Percentiles rank a stretch among this genome's conserved stretches.
Conservation (phyloP, 2,329 filamentous ascomycete species). For the Colletotrichum scovillei region DNA sequence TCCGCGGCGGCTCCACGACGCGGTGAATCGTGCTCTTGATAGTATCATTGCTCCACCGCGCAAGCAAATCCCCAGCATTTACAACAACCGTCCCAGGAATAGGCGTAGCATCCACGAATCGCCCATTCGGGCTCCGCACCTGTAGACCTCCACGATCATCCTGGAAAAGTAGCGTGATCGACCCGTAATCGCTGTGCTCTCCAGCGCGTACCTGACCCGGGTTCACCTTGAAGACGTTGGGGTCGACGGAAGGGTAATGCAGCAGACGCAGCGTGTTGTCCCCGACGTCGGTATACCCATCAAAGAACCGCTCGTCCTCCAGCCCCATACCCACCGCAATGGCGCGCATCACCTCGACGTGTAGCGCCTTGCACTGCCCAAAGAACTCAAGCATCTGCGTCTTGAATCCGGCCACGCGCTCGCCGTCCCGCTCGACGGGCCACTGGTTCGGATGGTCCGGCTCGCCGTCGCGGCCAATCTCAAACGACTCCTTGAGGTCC, state of each 20-base stretch:
- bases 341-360: slow-evolving; percentile 84
- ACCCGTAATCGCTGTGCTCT: slow-evolving; percentile 77
- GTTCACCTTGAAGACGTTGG: slow-evolving; percentile 73
- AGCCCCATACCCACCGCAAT: slow-evolving; percentile 86
- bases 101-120: slow-evolving; percentile 85
- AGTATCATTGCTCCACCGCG: slow-evolving; percentile 89
- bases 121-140: slow-evolving; percentile 76
- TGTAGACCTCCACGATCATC: slow-evolving; percentile 67
- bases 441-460: slow-evolving; percentile 79
- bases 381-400: slow-evolving; percentile 81
- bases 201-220: slow-evolving; percentile 80
- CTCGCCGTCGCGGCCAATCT: slow-evolving; percentile 72
- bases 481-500: slow-evolving; percentile 74
- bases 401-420: slow-evolving; percentile 69
- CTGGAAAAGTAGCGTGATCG: slow-evolving; percentile 72
- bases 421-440: slow-evolving; percentile 67
- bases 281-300: slow-evolving; percentile 75
- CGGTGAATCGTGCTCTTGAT: slow-evolving; percentile 93
- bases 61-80: slow-evolving; percentile 88
- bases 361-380: slow-evolving; percentile 77
- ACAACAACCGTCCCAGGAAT: slow-evolving; percentile 86
- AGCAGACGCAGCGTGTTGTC: slow-evolving; percentile 80
- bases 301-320: slow-evolving; percentile 78
- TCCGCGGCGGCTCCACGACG: slow-evolving; percentile 84
- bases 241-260: slow-evolving; percentile 79